Conservation (phyloP, 2,329 filamentous ascomycete species). For the Cladosporium sp. region DNA sequence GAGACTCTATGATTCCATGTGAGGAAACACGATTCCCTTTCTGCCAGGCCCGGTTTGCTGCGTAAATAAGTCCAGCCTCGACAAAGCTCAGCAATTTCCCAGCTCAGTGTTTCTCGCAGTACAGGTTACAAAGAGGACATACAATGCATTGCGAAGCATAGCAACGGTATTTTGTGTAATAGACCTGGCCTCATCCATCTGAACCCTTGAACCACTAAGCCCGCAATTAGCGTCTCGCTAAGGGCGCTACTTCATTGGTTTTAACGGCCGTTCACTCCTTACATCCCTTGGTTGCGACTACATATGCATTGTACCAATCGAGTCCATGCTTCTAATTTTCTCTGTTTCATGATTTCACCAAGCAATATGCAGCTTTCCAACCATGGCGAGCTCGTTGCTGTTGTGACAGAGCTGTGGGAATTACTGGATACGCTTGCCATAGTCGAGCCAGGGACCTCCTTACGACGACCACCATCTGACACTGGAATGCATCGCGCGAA, state of each 20-base stretch:
- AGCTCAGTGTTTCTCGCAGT: background rate
- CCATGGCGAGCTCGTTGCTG: slow-evolving; percentile 6
- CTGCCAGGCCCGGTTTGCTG: background rate
- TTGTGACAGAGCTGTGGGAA: background rate
- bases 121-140: background rate
- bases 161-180: too few relatives aligned
- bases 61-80: background rate
- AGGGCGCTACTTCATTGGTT: too few relatives aligned
- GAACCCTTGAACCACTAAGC: too few relatives aligned
- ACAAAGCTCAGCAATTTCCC: too few relatives aligned
- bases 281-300: background rate
- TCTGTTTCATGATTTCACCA: background rate
- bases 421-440: background rate
- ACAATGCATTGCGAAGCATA: background rate
- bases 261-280: background rate
- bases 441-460: background rate
- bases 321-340: background rate
- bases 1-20: background rate
- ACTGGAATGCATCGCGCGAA: background rate
- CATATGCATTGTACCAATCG: background rate
- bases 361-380: background rate
- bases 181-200: too few relatives aligned
- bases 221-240: too few relatives aligned
- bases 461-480: background rate
- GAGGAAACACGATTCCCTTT: background rate